Evolutionary conservation across 2,329 filamentous ascomycete genomes (phyloP), one percentile per base, ranked within the genome.

Genomic region (Colletotrichum horii): DNA sequence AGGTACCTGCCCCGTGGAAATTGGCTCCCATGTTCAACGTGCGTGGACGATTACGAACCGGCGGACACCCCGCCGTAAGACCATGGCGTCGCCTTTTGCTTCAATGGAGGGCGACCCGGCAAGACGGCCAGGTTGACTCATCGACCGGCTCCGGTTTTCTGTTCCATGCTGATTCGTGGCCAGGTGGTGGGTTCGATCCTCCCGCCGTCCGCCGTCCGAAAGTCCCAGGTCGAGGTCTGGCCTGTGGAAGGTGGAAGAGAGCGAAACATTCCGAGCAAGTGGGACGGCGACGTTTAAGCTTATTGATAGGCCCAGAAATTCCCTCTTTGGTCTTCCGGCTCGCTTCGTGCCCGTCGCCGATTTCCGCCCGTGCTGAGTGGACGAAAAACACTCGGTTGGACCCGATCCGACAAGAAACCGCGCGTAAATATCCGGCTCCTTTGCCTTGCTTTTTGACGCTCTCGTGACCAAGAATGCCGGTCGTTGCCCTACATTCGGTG

Each of bases 21-120:
- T 67, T 61, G 36, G 55, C 30, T 30, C 55, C 30, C 32, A 24
- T 52, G 30, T 65, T 16, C 55, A 66, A 61, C 8, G 38, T 72
- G 71, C 73, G 70, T 75, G 70, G 70, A 48, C 26, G 73, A 67
- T 75, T 72, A 73, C 73, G 73, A 75, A 73, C 71, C 64, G 73
- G 73, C 43, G 43, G 43, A 52, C 68, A 70, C 58, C 68, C 28
- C 58, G 60, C 68, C 60, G 60, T 38, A 60, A 70, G 68, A 52
- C 19, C 30, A 75, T 75, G 70, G 73, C 73, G 64, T 65, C 48
- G 30, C 16, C 62, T 62, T 34, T 22, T 38, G 24, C 43, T 65
- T 16, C 36, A 48, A 43, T 38, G 26, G 62, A 62, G 24, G 8
- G 32, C 43, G 61, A 24, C 28, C 61, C 58, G 64, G 64, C 56